Base-by-base conservation (phyloP, 768 basidiomycete species). In the Pisolithus tinctorius region DNA sequence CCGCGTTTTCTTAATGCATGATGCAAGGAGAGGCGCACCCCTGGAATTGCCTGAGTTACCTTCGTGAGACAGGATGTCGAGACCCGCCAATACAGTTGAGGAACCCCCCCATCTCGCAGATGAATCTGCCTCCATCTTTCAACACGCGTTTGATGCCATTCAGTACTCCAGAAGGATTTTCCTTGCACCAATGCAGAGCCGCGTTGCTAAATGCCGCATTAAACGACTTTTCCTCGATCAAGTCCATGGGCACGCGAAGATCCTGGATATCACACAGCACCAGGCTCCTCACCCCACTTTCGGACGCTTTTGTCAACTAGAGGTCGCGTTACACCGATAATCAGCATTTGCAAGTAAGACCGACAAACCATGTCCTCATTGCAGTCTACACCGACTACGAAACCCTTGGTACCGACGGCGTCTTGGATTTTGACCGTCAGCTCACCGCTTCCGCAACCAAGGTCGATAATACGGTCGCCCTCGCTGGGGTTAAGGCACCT, bases 381-480 rank as follows among this genome's bases (percentile, higher is more conserved):
- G 29, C 71, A 69, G 63, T 93, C 92, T 10, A 84, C 71, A 0
- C 87, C 91, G 10, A 86, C 74, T 3, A 88, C 78, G 16, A 74
- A 41, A 0, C 88, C 84, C 6, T 69, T 74, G 41, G 56, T 39
- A 23, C 56, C 72, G 5, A 93, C 86, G 14, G 74, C 58, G 11
- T 74, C 62, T 44, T 77, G 71, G 29, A 94, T 72, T 50, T 76
- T 67, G 45, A 77, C 55, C 0, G 86, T 88, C 13, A 93, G 69
- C 56, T 93, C 85, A 0, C 89, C 91, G 42, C 83, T 89, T 16
- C 92, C 90, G 60, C 90, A 93, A 2, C 91, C 90, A 41, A 90
- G 67, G 58, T 90, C 88, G 52, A 86, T 70, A 42, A 92, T 83
- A 45, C 73, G 72, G 57, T 91, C 84, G 1, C 88, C 88, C 0